Conservation (phyloP, 2,329 filamentous ascomycete species). For the Davidsoniella australis region DNA sequence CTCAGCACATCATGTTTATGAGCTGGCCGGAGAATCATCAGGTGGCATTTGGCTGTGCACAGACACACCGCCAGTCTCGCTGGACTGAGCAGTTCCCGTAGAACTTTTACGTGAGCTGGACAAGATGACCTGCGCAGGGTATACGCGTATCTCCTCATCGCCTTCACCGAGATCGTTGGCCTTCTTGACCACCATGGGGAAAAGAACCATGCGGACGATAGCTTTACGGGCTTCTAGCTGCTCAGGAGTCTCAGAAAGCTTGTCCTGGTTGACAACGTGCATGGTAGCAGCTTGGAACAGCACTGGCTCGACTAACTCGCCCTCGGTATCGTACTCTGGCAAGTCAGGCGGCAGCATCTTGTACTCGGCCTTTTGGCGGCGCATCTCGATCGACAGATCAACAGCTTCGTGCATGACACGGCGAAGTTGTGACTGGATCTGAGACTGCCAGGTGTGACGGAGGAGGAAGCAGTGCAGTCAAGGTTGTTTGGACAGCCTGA, state of each 20-base stretch:
- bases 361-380: conserved; percentile 88
- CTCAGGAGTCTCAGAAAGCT: conserved; percentile 42
- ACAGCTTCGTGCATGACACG: conserved; percentile 82
- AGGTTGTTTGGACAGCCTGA: conserved; percentile 62
- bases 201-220: conserved; percentile 79
- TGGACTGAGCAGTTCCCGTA: conserved; percentile 28
- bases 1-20: conserved; percentile 14
- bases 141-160: conserved; percentile 89
- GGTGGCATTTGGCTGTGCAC: conserved; percentile 16
- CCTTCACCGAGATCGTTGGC: conserved; percentile 75
- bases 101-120: conserved; percentile 30
- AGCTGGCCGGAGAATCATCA: conserved; percentile 20
- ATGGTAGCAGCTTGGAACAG: conserved; percentile 63
- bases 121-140: conserved; percentile 82
- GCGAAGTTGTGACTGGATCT: conserved; percentile 69
- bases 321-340: conserved; percentile 86
- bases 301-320: conserved; percentile 74
- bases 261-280: conserved; percentile 78
- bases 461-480: conserved; percentile 73
- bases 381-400: conserved; percentile 88
- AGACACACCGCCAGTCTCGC: conserved; percentile 33
- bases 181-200: conserved; percentile 92
- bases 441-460: conserved; percentile 59
- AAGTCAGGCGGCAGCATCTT: conserved; percentile 94
- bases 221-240: conserved; percentile 61